A percentile compares a stretch with the other conserved stretches of the same genome.
Conservation (phyloP, 2,329 filamentous ascomycete species). For the Zymoseptoria pseudotritici region DNA sequence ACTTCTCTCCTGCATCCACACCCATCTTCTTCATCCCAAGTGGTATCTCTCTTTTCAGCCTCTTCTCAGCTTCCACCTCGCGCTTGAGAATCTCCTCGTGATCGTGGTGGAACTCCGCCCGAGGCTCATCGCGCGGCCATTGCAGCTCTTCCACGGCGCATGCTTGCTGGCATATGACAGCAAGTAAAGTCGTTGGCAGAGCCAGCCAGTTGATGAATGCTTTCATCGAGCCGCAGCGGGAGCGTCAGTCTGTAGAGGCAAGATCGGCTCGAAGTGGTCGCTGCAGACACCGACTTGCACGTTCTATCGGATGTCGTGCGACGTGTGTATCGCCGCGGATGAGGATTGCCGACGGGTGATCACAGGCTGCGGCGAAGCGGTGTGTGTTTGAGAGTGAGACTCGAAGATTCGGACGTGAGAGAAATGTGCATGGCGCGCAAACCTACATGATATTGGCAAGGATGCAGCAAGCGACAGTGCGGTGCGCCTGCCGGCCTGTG, state of each 20-base stretch:
- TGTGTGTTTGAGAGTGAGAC: not conserved
- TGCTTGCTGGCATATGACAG: not conserved
- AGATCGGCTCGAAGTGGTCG: not conserved
- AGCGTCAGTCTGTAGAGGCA: not conserved
- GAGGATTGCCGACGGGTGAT: not conserved
- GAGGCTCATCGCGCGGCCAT: slow-evolving; percentile 43
- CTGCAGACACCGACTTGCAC: not conserved
- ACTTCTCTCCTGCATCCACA: slow-evolving; percentile 63
- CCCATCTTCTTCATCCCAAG: slow-evolving; percentile 66
- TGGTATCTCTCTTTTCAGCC: slow-evolving; percentile 40
- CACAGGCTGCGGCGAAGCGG: not conserved
- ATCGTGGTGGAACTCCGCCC: slow-evolving; percentile 42
- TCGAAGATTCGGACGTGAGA: not conserved
- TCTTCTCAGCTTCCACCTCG: slow-evolving; percentile 34
- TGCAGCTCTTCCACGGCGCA: slow-evolving; percentile 22
- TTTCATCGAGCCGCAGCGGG: not conserved
- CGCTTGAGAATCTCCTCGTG: slow-evolving; percentile 38
- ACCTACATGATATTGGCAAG: not conserved
- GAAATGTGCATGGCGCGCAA: not conserved
- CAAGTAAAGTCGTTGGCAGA: not conserved
- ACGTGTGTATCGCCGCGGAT: not conserved
- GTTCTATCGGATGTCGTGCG: not conserved
- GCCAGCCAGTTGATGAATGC: not conserved
- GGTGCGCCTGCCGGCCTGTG: not conserved
- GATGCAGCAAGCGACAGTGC: not conserved